Percentiles rank a stretch among this genome's conserved stretches.
Conservation (phyloP, 768 basidiomycete species). For the Macrolepiota fuliginosa region DNA sequence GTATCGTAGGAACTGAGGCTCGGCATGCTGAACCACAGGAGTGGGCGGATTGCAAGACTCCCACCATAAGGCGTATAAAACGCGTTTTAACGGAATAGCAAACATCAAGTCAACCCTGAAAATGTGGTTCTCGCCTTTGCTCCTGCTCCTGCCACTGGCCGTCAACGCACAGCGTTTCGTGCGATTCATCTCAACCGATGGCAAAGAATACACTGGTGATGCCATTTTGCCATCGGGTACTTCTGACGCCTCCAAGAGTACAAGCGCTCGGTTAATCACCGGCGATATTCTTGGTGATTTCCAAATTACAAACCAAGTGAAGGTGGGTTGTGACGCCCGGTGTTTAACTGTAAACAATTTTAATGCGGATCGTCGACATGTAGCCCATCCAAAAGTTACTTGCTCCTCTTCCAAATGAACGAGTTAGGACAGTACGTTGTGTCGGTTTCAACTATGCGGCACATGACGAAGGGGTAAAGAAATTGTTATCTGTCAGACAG, state of each 20-base stretch:
- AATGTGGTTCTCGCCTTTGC: slow-evolving; percentile 11
- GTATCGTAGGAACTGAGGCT: not conserved
- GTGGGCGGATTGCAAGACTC: not conserved
- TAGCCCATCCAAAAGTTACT: slow-evolving; percentile 32
- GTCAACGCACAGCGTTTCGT: slow-evolving; percentile 33
- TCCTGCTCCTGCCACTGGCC: slow-evolving; percentile 17
- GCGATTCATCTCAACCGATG: slow-evolving; percentile 36
- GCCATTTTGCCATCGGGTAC: slow-evolving; percentile 30
- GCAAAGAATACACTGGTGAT: slow-evolving; percentile 35
- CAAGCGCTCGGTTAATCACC: slow-evolving; percentile 27
- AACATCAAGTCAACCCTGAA: not conserved
- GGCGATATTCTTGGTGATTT: slow-evolving; percentile 37
- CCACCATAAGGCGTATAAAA: slow-evolving; percentile 7
- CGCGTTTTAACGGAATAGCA: not conserved
- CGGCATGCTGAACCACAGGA: not conserved
- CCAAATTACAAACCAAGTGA: slow-evolving; percentile 31
- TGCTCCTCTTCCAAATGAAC: slow-evolving; percentile 30
- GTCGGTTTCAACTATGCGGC: slow-evolving; percentile 36
- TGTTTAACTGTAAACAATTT: not conserved
- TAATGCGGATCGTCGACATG: not conserved
- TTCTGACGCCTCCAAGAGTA: slow-evolving; percentile 32
- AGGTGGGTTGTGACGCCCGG: slow-evolving; percentile 19
- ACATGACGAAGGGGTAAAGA: slow-evolving; percentile 28
- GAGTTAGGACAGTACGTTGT: slow-evolving; percentile 33
- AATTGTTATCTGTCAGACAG: not conserved